Base-by-base conservation (phyloP, 495 filamentous ascomycete species). In the Podospora fimiseda region DNA sequence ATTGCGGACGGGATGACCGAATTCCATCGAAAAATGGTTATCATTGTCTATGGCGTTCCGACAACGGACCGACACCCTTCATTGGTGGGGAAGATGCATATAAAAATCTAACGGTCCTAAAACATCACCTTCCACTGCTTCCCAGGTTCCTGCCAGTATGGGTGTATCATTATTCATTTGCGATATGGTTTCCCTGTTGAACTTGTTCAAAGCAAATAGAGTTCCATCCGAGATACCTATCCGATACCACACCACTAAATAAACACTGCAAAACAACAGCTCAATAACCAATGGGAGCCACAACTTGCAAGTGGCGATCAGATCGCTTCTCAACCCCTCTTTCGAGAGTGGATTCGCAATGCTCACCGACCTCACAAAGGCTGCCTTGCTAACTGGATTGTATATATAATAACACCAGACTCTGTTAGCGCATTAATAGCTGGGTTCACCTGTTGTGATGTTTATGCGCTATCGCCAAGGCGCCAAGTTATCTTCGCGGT, bases 381-480 rank as follows among this genome's bases (percentile, higher is more conserved):
- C 42, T 22, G 42, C 19, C 14, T 21, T 44, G 18, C 18, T 44
- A 9, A 1, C 14, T 44, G 6, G 27, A 6, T 33, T 41, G 39
- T n/a, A 5, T 4, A 41, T 5, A 5, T 4, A 5, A 6, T n/a
- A 7, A 9, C 13, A 18, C 13, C 5, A 6, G 39, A 41, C 5
- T 41, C 16, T 41, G 39, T 41, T 41, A 41, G 13, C 16, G 8
- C 16, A 41, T n/a, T 41, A 18, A 6, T n/a, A 41, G 16, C 16
- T 41, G 5, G 18, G 1, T 15, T n/a, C 7, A 4, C 38, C 37
- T 3, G 7, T 43, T 51, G 7, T n/a, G 19, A 9, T 44, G 50
- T 48, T 57, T 52, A 47, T 16, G 16, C 14, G 20, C 21, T 23
- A 47, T 19, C 22, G 50, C 55, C 50, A 50, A 52, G 55, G 14